Base-by-base conservation (phyloP, 225 moss, liverwort and hornwort genomes). In the Takakia lepidozioides region DNA sequence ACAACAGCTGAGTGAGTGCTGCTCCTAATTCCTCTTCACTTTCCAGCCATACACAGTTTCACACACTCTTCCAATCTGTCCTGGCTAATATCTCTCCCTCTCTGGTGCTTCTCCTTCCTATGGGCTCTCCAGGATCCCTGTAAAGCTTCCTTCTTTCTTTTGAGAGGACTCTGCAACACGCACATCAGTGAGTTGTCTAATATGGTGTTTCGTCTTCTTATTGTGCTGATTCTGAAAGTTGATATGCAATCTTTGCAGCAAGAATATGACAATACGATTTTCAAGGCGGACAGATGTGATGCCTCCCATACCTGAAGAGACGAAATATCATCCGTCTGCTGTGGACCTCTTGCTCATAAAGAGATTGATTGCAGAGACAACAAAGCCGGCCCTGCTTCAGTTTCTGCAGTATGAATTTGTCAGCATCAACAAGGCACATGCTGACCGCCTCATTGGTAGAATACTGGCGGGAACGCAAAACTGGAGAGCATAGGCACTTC, bases 341-440 rank as follows among this genome's bases (percentile, higher is more conserved):
- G 93, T 93, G n/a, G 89, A 93, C 55, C 76, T 93, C 42, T 65
- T 93, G 38, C 80, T 93, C 41, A 89, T 93, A 29, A 93, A 89
- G 60, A 75, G 89, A 51, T 71, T 93, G 3, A 93, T 86, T 48
- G 60, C 86, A 25, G 93, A 93, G 49, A 86, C 93, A 41, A 81
- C 79, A 36, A 88, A 82, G 57, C 64, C 49, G 30, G 58, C 67
- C 14, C 70, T 93, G 56, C 69, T 70, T 55, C 85, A 86, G 26
- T 93, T 89, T 66, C 81, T 93, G 54, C 83, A 86, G 51, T 81
- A 93, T 24, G 89, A 93, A 57, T 93, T 93, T 59, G 34, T 86
- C 44, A 83, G 86, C 64, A 93, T 93, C 38, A 88, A 75, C 59
- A 89, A 86, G 70, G 58, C 76, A 49, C 54, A 88, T 66, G 86